These are phyloP conservation scores for Trichoderma hamatum DNA, from an alignment of 2,329 filamentous ascomycete genomes.

Conservation along the genomic window DNA sequence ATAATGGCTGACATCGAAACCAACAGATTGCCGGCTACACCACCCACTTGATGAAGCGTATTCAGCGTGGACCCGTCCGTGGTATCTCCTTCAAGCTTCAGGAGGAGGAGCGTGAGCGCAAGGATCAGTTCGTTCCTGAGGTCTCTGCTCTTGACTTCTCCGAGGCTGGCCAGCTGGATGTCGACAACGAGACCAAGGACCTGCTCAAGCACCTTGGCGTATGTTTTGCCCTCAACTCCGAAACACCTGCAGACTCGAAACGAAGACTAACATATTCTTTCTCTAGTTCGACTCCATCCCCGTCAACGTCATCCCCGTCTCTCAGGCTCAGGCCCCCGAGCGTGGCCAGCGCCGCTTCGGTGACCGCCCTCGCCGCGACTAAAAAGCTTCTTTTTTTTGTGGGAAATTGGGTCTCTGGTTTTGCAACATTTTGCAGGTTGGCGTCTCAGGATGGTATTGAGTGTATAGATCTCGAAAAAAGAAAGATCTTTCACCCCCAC, in stretches of 20 bases:
- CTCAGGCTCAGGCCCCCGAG: conserved; percentile 85
- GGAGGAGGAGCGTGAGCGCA: conserved; percentile 99
- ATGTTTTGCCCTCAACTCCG: conserved; percentile 53
- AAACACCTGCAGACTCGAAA: not conserved
- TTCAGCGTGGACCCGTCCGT: conserved; percentile 97
- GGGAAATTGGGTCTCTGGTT: conserved; percentile 49
- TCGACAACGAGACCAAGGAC: conserved; percentile 98
- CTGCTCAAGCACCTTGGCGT: conserved; percentile 98
- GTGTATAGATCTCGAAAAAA: conserved; percentile 58
- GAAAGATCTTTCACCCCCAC: conserved; percentile 60
- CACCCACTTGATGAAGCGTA: conserved; percentile 99
- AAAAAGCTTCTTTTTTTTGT: conserved; percentile 38
- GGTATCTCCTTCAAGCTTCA: conserved; percentile 99
- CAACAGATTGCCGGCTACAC: conserved; percentile 93
- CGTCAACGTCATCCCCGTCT: conserved; percentile 91
- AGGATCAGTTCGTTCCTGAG: conserved; percentile 99
- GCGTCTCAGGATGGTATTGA: conserved; percentile 62
- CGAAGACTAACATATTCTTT: not conserved
- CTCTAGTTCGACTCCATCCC: conserved; percentile 91
- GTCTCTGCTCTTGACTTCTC: conserved; percentile 98
- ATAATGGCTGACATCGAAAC: conserved; percentile 13
- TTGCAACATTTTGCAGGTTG: conserved; percentile 51
- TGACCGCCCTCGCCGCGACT: conserved; percentile 57
- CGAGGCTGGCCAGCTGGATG: conserved; percentile 91
- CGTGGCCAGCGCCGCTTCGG: conserved; percentile 75